Evolutionary conservation across 2,329 filamentous ascomycete species (phyloP).

Genomic region (Fusarium poae): DNA sequence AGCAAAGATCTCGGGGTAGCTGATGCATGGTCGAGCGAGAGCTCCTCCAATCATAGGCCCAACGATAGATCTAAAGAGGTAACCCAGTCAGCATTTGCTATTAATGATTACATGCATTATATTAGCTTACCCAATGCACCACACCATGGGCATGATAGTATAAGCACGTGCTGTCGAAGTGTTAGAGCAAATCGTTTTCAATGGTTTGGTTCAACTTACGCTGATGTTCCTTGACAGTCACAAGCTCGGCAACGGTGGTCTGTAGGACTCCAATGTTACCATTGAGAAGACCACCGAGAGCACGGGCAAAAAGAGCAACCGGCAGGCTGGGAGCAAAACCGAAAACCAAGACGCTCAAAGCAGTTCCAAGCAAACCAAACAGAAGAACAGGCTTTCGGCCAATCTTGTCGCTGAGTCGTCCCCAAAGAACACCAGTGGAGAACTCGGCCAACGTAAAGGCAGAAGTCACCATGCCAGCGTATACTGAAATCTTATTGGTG

Average conservation of each 20-base stretch:
- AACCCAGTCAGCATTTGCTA: constrained; percentile 43
- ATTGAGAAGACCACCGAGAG: constrained; percentile 90
- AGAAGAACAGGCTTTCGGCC: constrained; percentile 94
- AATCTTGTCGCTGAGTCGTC: constrained; percentile 88
- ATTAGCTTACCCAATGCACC: constrained; percentile 84
- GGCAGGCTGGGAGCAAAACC: constrained; percentile 88
- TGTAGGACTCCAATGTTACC: constrained; percentile 97
- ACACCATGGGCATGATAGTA: constrained; percentile 97
- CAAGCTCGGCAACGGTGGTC: constrained; percentile 93
- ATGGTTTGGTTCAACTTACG: constrained; percentile 64
- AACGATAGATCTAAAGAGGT: constrained; percentile 78
- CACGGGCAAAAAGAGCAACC: constrained; percentile 86
- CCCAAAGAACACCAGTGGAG: constrained; percentile 92
- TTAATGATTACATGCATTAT: neutral
- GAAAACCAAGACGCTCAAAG: constrained; percentile 91
- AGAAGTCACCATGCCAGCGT: constrained; percentile 95
- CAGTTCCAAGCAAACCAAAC: constrained; percentile 89
- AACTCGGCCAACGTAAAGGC: constrained; percentile 97
- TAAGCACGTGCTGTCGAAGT: constrained; percentile 80
- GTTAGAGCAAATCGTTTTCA: constrained; percentile 45
- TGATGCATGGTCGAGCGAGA: constrained; percentile 86
- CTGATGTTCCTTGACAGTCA: constrained; percentile 93
- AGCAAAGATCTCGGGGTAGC: constrained; percentile 80
- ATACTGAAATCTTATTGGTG: constrained; percentile 85
- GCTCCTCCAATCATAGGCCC: constrained; percentile 92